Percentiles rank a stretch among this genome's conserved stretches.
These are phyloP conservation scores for Mycosarcoma maydis DNA, from an alignment of 1,284 basidiomycete species.

Conservation along the genomic window DNA sequence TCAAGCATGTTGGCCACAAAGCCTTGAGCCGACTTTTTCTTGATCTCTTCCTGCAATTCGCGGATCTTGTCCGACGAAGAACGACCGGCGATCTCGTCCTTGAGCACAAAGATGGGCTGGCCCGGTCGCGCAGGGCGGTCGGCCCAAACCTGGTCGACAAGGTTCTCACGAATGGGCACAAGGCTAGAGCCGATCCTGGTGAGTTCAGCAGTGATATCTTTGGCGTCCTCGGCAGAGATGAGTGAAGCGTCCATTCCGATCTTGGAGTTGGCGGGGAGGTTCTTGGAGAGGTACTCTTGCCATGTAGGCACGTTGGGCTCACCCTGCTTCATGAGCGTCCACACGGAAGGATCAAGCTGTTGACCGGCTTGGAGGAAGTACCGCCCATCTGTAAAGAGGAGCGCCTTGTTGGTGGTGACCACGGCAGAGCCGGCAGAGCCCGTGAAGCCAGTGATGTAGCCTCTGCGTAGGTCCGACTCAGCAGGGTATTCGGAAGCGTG, in stretches of 20 bases:
- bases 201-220: constrained; percentile 46
- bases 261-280: constrained; percentile 40
- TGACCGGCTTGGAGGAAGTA: constrained; percentile 92
- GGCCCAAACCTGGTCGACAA: constrained; percentile 84
- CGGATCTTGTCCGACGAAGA: constrained; percentile 50
- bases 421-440: constrained; percentile 88
- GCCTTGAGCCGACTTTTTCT: constrained; percentile 51
- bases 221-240: constrained; percentile 64
- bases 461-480: constrained; percentile 77
- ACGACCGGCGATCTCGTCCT: constrained; percentile 75
- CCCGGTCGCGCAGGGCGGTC: constrained; percentile 78
- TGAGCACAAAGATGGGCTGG: constrained; percentile 78
- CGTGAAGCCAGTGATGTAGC: constrained; percentile 89
- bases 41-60: constrained; percentile 57
- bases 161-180: constrained; percentile 73
- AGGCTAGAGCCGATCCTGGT: constrained; percentile 42
- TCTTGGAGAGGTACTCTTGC: constrained; percentile 69
- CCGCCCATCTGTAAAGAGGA: constrained; percentile 88
- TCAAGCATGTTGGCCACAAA: constrained; percentile 66
- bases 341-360: constrained; percentile 83
- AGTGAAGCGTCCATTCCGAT: constrained; percentile 63
- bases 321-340: constrained; percentile 90
- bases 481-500: constrained; percentile 85
- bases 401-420: constrained; percentile 72
- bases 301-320: constrained; percentile 83